Conservation (phyloP, 78 protist species). For the Dictyostelium citrinum region DNA sequence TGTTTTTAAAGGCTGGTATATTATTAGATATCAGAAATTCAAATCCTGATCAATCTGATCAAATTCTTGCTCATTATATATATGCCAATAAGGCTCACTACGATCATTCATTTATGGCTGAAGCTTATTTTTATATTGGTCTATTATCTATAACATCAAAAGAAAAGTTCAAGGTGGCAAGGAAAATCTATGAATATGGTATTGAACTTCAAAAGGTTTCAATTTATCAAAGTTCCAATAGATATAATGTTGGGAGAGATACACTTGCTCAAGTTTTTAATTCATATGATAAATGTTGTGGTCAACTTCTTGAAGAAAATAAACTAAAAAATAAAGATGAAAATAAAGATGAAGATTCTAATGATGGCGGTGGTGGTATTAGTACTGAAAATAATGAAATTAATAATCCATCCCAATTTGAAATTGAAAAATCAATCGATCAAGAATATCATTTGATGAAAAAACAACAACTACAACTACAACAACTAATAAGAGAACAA, state of each 20-base stretch:
- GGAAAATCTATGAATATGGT: neutral
- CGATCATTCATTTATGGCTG: neutral
- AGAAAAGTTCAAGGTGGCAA: neutral
- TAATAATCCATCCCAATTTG: no score
- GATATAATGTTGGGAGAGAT: neutral
- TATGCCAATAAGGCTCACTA: neutral
- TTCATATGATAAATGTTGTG: no score
- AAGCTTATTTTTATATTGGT: neutral
- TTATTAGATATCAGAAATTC: neutral
- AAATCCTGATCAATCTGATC: no score
- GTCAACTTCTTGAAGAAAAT: no score
- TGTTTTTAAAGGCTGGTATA: neutral
- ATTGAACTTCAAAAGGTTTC: neutral
- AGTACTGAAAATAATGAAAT: no score
- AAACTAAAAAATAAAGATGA: no score
- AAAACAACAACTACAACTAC: neutral
- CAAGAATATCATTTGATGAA: no score
- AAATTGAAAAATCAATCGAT: no score
- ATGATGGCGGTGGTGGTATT: no score
- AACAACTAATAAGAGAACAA: neutral
- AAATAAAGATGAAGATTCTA: no score
- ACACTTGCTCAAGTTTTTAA: neutral
- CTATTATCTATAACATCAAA: neutral
- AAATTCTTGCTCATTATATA: neutral
- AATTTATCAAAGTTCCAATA: neutral